Percentiles rank a stretch among this genome's conserved stretches.
phyloP scores from a whole-genome alignment of 805 yeast genomes.

The Starmera pachycereana region DNA sequence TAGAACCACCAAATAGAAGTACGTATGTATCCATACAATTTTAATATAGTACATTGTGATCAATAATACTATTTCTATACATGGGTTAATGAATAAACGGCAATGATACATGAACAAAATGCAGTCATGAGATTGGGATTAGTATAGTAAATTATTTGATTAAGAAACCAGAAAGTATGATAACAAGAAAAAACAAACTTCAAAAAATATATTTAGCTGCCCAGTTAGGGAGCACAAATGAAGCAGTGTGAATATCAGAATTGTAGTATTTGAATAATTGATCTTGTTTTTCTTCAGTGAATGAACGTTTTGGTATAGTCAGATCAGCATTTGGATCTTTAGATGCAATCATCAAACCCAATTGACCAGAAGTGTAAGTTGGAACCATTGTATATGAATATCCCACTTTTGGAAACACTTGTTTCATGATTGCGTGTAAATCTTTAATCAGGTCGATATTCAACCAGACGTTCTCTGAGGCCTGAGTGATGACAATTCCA shows the following conservation, averaged over 20 bases:
- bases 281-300: slow-evolving; percentile 35
- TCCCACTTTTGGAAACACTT: slow-evolving; percentile 50
- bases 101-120: too few species aligned
- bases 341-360: slow-evolving; percentile 67
- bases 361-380: slow-evolving; percentile 80
- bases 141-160: too few species aligned
- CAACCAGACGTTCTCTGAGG: slow-evolving; percentile 69
- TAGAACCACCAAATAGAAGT: slow-evolving; percentile 11
- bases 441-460: slow-evolving; percentile 41
- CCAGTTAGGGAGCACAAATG: slow-evolving; percentile 77
- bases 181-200: neutral
- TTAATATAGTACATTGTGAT: too few species aligned
- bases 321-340: slow-evolving; percentile 39
- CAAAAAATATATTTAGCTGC: slow-evolving; percentile 31
- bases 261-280: slow-evolving; percentile 55
- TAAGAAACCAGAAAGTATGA: too few species aligned
- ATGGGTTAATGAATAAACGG: too few species aligned
- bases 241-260: slow-evolving; percentile 51
- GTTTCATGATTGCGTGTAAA: slow-evolving; percentile 36
- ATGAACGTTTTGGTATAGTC: slow-evolving; percentile 38
- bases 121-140: too few species aligned
- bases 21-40: too few species aligned
- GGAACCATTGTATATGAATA: slow-evolving; percentile 81
- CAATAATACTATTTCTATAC: too few species aligned
- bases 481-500: slow-evolving; percentile 73